Conservation (phyloP, 495 filamentous ascomycete genomes). For the Tuber borchii region DNA sequence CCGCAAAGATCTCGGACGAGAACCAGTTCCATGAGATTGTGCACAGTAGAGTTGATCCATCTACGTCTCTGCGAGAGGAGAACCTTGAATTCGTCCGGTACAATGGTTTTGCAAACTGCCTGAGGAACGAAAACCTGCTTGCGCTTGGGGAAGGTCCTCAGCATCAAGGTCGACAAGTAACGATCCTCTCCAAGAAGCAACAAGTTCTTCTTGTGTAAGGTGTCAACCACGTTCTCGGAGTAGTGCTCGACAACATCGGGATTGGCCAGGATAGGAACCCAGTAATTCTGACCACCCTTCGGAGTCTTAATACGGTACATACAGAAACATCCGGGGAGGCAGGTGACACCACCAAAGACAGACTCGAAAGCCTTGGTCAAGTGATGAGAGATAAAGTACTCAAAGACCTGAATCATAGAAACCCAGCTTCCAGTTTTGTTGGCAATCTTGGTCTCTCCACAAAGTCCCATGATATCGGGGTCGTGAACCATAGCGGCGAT, state of each 20-base stretch:
- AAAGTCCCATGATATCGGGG: conserved; percentile 97
- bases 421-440: conserved; percentile 96
- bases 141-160: conserved; percentile 96
- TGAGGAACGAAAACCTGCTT: conserved; percentile 99
- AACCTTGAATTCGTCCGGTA: conserved; percentile 87
- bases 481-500: conserved; percentile 98
- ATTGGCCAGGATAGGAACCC: conserved; percentile 98
- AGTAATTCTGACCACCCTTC: conserved; percentile 97
- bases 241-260: conserved; percentile 99
- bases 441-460: conserved; percentile 98
- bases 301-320: conserved; percentile 99
- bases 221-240: conserved; percentile 98
- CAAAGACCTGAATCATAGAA: conserved; percentile 99
- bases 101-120: conserved; percentile 96
- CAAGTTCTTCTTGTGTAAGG: conserved; percentile 96
- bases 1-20: conserved; percentile 94
- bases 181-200: conserved; percentile 94
- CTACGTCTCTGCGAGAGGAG: conserved; percentile 87
- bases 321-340: conserved; percentile 97
- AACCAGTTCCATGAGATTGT: conserved; percentile 96
- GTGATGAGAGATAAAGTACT: conserved; percentile 99
- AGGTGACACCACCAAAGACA: conserved; percentile 98
- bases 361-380: conserved; percentile 95
- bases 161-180: conserved; percentile 93
- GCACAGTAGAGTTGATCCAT: conserved; percentile 99